A percentile compares a stretch with the other conserved stretches of the same genome.
These are phyloP conservation scores for Pezicula carpinea DNA, from an alignment of 2,329 filamentous ascomycete genomes.

Conservation along the genomic window DNA sequence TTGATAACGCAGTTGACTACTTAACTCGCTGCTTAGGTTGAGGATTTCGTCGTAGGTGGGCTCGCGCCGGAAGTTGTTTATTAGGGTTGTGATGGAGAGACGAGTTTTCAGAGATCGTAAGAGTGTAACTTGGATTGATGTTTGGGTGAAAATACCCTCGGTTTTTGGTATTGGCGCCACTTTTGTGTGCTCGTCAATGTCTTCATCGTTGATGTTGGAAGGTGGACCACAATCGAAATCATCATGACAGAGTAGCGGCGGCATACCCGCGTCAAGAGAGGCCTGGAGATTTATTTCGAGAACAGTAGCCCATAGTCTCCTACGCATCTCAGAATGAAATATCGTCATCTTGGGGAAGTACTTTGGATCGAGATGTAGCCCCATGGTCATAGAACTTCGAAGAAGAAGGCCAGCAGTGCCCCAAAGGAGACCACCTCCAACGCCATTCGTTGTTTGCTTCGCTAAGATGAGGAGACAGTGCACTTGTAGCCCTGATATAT, in stretches of 20 bases:
- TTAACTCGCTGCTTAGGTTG: constrained; percentile 40
- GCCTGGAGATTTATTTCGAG: constrained; percentile 50
- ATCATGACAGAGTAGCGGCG: constrained; percentile 39
- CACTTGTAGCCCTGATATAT: constrained; percentile 44
- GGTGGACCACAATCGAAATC: constrained; percentile 49
- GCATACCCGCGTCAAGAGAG: constrained; percentile 45
- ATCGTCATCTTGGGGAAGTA: constrained; percentile 42
- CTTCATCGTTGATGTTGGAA: constrained; percentile 46
- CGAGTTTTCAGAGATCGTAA: constrained; percentile 39
- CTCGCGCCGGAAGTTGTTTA: constrained; percentile 41
- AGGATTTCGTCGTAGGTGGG: constrained; percentile 44
- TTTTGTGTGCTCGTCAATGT: constrained; percentile 36
- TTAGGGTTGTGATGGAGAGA: constrained; percentile 37
- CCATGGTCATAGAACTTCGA: constrained; percentile 53
- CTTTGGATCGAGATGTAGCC: constrained; percentile 52
- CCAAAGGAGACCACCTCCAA: constrained; percentile 49
- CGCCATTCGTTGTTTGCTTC: constrained; percentile 40
- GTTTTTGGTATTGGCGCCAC: constrained; percentile 18
- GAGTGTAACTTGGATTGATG: constrained; percentile 44
- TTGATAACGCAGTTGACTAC: constrained; percentile 33
- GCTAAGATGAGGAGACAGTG: constrained; percentile 48
- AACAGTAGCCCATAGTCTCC: constrained; percentile 52
- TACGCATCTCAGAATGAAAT: constrained; percentile 47
- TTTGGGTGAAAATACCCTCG: constrained; percentile 37
- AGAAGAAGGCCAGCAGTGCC: constrained; percentile 44